These are phyloP conservation scores for Phytophthora boehmeriae DNA, from an alignment of 352 stramenopile species.

Conservation along the genomic window DNA sequence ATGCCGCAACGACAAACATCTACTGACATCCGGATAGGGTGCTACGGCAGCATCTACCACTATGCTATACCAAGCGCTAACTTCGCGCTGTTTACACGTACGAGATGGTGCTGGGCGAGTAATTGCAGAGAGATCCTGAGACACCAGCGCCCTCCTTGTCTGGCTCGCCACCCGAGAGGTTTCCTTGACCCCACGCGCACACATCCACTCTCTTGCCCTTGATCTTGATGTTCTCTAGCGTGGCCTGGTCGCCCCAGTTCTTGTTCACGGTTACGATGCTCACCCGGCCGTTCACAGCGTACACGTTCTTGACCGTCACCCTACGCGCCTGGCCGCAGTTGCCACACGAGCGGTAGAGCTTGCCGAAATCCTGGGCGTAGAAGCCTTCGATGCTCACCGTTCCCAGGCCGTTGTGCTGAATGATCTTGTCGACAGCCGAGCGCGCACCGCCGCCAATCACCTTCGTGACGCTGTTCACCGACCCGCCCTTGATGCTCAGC, in stretches of 20 bases:
- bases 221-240: slow-evolving; percentile 3
- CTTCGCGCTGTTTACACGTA: background rate
- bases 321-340: background rate
- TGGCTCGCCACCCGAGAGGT: background rate
- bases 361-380: slow-evolving; percentile 2
- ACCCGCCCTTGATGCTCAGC: slow-evolving; percentile 3
- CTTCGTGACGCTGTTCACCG: background rate
- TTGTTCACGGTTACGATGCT: slow-evolving; percentile 2
- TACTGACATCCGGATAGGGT: no score
- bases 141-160: background rate
- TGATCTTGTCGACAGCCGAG: background rate
- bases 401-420: slow-evolving; percentile 2
- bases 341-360: slow-evolving; percentile 2
- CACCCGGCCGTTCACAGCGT: slow-evolving; percentile 1
- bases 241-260: slow-evolving; percentile 4
- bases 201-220: background rate
- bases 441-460: background rate
- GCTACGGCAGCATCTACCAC: no score
- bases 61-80: no score
- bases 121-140: background rate
- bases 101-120: background rate
- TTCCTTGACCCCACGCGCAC: background rate
- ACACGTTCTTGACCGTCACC: slow-evolving; percentile 3
- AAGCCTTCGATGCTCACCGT: background rate
- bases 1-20: no score